These are phyloP conservation scores for Miamiensis avidus DNA, from an alignment of 169 alveolate genomes.

Conservation along the genomic window DNA sequence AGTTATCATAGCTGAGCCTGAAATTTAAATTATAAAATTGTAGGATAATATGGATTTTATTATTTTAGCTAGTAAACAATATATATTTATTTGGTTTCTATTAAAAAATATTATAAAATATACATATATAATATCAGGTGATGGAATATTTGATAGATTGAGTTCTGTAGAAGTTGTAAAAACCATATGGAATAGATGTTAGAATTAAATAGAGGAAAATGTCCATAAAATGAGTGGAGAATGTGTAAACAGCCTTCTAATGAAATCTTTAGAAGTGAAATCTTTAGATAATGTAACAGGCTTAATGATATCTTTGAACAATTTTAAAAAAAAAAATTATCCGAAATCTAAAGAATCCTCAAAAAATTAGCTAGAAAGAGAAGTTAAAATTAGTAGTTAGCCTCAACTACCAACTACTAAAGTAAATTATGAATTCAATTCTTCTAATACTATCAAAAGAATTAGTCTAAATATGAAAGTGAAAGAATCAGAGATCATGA, in stretches of 20 bases:
- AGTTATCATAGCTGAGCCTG: conserved; percentile 74
- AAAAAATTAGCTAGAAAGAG: too few species aligned
- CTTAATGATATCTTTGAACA: not conserved
- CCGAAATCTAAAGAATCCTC: too few species aligned
- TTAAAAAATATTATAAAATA: conserved; percentile 8
- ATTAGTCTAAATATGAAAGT: too few species aligned
- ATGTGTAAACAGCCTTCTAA: not conserved
- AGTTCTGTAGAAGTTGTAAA: conserved; percentile 64
- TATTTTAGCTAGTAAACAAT: conserved; percentile 59
- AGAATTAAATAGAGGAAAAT: too few species aligned
- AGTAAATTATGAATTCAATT: too few species aligned
- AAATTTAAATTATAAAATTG: conserved; percentile 64
- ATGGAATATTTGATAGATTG: conserved; percentile 82
- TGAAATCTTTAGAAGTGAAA: too few species aligned
- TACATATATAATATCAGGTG: conserved; percentile 47
- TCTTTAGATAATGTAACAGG: not conserved
- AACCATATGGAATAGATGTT: conserved; percentile 58
- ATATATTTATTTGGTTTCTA: too few species aligned
- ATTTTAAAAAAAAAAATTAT: too few species aligned
- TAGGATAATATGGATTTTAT: conserved; percentile 64
- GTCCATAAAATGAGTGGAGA: not conserved
- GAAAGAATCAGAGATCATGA: too few species aligned
- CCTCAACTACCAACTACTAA: too few species aligned
- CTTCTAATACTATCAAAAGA: too few species aligned
- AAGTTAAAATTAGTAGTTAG: too few species aligned